Conservation (phyloP, 2,329 filamentous ascomycete genomes). For the Pseudopyricularia javanii region DNA sequence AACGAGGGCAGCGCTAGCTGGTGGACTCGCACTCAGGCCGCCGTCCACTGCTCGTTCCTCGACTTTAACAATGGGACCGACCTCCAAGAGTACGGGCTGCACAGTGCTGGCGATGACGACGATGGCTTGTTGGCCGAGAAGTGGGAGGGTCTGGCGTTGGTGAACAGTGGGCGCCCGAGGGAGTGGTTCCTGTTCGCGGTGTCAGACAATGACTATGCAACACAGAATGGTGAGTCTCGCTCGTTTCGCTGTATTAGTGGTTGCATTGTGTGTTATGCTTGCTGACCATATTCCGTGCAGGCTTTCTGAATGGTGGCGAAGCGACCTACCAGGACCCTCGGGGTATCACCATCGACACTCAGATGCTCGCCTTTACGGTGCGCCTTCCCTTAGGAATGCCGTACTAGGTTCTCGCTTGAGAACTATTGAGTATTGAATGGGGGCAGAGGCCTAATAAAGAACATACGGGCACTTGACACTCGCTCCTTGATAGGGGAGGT, state of each 20-base stretch:
- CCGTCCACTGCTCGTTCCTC: slow-evolving; percentile 52
- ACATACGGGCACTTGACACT: too few relatives aligned
- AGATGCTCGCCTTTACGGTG: neutral
- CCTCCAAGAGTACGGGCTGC: slow-evolving; percentile 51
- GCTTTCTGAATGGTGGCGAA: neutral
- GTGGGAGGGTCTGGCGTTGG: slow-evolving; percentile 58
- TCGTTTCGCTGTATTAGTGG: neutral
- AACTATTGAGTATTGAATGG: too few relatives aligned
- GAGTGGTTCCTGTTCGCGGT: slow-evolving; percentile 58
- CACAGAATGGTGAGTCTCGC: slow-evolving; percentile 40
- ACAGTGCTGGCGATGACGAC: slow-evolving; percentile 55
- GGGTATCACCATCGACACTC: neutral
- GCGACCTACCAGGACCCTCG: neutral
- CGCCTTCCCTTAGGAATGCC: neutral
- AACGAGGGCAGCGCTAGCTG: slow-evolving; percentile 18
- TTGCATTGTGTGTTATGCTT: neutral
- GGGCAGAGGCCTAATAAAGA: too few relatives aligned
- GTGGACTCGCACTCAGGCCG: slow-evolving; percentile 32
- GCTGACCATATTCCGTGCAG: neutral
- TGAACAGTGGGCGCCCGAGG: slow-evolving; percentile 35
- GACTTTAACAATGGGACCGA: slow-evolving; percentile 56
- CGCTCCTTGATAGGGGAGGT: too few relatives aligned
- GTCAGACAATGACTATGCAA: slow-evolving; percentile 66
- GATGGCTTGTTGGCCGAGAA: slow-evolving; percentile 57
- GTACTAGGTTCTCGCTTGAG: too few relatives aligned